Percentiles rank a stretch among this genome's conserved stretches.
phyloP scores from a whole-genome alignment of 345 rosid genomes.

The Brassica cretica region DNA sequence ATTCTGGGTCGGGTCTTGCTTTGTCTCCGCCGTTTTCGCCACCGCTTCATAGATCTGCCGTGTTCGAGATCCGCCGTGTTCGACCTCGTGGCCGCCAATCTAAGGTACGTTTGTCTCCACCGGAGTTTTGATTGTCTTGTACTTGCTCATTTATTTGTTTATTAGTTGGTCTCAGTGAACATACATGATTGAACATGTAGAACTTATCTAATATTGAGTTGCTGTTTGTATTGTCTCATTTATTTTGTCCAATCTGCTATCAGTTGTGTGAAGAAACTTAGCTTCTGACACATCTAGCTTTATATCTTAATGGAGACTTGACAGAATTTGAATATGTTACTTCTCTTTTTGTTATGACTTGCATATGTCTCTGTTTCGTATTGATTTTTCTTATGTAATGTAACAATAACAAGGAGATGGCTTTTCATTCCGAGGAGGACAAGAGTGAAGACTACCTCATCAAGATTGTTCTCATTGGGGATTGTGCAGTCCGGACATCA shows the following conservation, averaged over 20 bases:
- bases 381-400: background rate
- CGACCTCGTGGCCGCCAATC: too few relatives aligned
- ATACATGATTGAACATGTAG: background rate
- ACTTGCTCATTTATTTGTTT: background rate
- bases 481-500: slow-evolving; percentile 96
- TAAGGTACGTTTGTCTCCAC: too few relatives aligned
- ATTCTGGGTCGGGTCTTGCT: too few relatives aligned
- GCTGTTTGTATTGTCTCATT: slow-evolving; percentile 8
- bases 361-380: background rate
- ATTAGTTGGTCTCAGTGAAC: background rate
- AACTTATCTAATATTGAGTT: background rate
- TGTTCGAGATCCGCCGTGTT: too few relatives aligned
- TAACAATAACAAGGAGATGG: slow-evolving; percentile 51
- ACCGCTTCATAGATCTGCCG: too few relatives aligned
- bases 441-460: slow-evolving; percentile 90
- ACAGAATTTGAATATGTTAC: background rate
- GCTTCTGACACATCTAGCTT: background rate
- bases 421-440: slow-evolving; percentile 68
- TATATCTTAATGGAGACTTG: background rate
- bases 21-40: too few relatives aligned
- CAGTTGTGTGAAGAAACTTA: background rate
- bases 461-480: slow-evolving; percentile 87
- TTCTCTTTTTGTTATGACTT: too few relatives aligned
- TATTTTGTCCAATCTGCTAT: background rate
- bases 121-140: slow-evolving; percentile 33